Evolutionary conservation across 441 rosid genomes (phyloP), one percentile per base, ranked within the genome.

Genomic region (Adansonia gregorii): DNA sequence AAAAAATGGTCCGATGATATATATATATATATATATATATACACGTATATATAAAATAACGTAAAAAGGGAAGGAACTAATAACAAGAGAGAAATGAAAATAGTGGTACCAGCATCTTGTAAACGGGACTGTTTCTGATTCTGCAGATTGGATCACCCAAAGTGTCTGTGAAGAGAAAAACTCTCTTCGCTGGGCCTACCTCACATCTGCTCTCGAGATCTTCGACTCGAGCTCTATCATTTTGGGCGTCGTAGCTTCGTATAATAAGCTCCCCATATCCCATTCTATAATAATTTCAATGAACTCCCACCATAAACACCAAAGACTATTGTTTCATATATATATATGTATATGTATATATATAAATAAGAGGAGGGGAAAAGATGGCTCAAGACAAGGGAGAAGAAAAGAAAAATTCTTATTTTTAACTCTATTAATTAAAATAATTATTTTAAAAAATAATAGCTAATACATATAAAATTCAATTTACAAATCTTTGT

Each of bases 101-200:
- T 6, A 49, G 56, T 17, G 61, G 27, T 88, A 93, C 98, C 87
- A 93, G 91, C 96, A 93, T 93, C 66, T 71, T 86, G 85, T 76
- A 88, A 73, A 86, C 41, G 52, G 93, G 98, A 80, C 88, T 87
- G 73, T 91, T 89, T 78, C 96, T 76, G 83, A 93, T 91, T 80
- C 98, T 86, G 81, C 96, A 91, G 22, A 89, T 87, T 83, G 98
- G 98, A 89, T 93, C 98, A 66, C 98, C 98, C 86, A 93, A 61
- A 64, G 87, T 87, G 79, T 93, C 94, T 8, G 91, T 89, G 85
- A 78, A 88, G 85, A 91, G 89, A 78, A 85, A 85, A 6, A 83
- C 88, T 80, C 86, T 78, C 41, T 85, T 80, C 60, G 84, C 76
- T 45, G 91, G 89, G 46, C 92, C 93, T 84, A 90, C 93, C 86